phyloP scores from a whole-genome alignment of 352 stramenopile genomes.

The Phytophthora constricta region DNA sequence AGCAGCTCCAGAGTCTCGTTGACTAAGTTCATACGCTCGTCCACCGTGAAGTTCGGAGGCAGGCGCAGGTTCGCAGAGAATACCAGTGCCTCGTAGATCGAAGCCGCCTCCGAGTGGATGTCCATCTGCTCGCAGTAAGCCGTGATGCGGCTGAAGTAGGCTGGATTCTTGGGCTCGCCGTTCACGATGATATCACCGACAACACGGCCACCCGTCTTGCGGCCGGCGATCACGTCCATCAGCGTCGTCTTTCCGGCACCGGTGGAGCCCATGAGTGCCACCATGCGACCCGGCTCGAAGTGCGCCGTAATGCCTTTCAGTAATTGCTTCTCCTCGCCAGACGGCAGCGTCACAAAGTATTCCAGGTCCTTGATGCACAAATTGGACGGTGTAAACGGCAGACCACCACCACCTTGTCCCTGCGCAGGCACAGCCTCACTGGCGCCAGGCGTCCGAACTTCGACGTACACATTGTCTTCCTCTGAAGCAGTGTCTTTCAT shows the following conservation, averaged over 20 bases:
- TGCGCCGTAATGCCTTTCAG: slow-evolving; percentile 46
- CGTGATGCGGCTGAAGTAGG: slow-evolving; percentile 80
- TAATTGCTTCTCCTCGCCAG: slow-evolving; percentile 50
- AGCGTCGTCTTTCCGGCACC: slow-evolving; percentile 67
- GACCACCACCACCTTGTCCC: slow-evolving; percentile 21
- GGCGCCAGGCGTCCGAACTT: slow-evolving; percentile 20
- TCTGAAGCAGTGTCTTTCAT: slow-evolving; percentile 18
- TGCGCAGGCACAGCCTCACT: not conserved
- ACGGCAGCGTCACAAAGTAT: slow-evolving; percentile 61
- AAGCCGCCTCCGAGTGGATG: slow-evolving; percentile 73
- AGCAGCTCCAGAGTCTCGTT: slow-evolving; percentile 60
- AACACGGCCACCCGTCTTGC: slow-evolving; percentile 65
- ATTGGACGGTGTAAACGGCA: slow-evolving; percentile 45
- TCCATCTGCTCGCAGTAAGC: slow-evolving; percentile 93
- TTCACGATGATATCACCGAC: slow-evolving; percentile 88
- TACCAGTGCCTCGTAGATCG: slow-evolving; percentile 84
- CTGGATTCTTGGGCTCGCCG: slow-evolving; percentile 79
- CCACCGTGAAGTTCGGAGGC: slow-evolving; percentile 42
- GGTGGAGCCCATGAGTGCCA: slow-evolving; percentile 64
- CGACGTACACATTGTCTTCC: slow-evolving; percentile 38
- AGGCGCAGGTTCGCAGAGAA: slow-evolving; percentile 89
- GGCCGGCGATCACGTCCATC: slow-evolving; percentile 60
- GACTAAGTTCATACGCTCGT: slow-evolving; percentile 53
- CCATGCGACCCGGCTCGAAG: slow-evolving; percentile 56
- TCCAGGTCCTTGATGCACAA: slow-evolving; percentile 54